A percentile compares a stretch with the other conserved stretches of the same genome.
These are phyloP conservation scores for Skeletonema marinoi DNA, from an alignment of 108 stramenopile genomes.

Conservation along the genomic window DNA sequence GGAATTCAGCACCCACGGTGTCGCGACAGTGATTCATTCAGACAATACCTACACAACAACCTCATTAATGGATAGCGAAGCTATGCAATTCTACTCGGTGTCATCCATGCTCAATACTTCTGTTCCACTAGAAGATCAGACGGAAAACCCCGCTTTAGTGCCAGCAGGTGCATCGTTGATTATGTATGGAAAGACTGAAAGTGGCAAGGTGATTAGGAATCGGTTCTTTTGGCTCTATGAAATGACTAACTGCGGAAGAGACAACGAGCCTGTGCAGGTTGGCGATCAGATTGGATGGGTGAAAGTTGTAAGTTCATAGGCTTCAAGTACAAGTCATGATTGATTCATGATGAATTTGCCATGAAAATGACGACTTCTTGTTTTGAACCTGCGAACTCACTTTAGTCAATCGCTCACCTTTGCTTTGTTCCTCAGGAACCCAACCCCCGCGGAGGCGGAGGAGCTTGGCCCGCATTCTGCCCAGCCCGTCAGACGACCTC, in stretches of 20 bases:
- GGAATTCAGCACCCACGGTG: conserved; percentile 21
- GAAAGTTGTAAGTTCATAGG: conserved; percentile 30
- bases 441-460: no score
- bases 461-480: conserved; percentile 28
- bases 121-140: conserved; percentile 14
- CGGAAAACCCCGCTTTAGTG: conserved; percentile 1
- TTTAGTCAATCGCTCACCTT: neutral
- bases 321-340: no score
- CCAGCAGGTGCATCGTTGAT: conserved; percentile 42
- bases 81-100: conserved; percentile 18
- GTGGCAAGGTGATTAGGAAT: conserved; percentile 31
- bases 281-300: conserved; percentile 48
- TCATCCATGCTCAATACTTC: conserved; percentile 10
- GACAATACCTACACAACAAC: conserved; percentile 24
- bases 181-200: conserved; percentile 27
- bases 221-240: conserved; percentile 45
- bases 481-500: neutral
- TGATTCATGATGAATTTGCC: no score
- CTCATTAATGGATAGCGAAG: conserved; percentile 11
- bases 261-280: conserved; percentile 10
- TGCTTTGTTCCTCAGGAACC: conserved; percentile 11
- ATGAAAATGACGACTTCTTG: no score
- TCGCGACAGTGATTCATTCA: conserved; percentile 22
- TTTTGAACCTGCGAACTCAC: no score
- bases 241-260: conserved; percentile 3